Evolutionary conservation across 2,329 filamentous ascomycete genomes (phyloP).

Genomic region (Phialemonium atrogriseum): DNA sequence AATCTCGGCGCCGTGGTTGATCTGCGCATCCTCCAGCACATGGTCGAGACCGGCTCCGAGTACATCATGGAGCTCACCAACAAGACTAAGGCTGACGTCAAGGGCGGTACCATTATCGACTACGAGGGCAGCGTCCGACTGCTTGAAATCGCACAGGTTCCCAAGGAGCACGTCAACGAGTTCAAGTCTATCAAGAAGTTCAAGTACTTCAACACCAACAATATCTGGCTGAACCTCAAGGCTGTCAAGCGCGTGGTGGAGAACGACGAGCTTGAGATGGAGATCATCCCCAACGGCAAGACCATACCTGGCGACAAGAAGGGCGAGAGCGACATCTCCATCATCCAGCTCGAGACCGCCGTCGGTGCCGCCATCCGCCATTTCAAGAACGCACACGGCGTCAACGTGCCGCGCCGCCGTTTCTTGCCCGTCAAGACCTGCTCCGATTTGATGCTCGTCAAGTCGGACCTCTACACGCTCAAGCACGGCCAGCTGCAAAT

Average conservation of each 20-base stretch:
- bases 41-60: conserved; percentile 94
- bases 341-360: conserved; percentile 96
- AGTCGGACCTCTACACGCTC: conserved; percentile 97
- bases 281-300: conserved; percentile 99
- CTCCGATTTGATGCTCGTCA: conserved; percentile 98
- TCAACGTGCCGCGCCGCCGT: conserved; percentile 93
- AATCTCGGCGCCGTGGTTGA: conserved; percentile 97
- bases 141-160: conserved; percentile 97
- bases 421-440: conserved; percentile 99
- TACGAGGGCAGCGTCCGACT: conserved; percentile 95
- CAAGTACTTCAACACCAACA: conserved; percentile 99
- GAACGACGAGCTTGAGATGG: conserved; percentile 97
- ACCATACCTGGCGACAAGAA: conserved; percentile 98
- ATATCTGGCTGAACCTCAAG: conserved; percentile 98
- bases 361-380: conserved; percentile 98
- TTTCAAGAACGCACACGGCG: conserved; percentile 97
- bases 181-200: conserved; percentile 99
- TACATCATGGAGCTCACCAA: conserved; percentile 99
- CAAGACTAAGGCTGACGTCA: conserved; percentile 99
- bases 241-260: conserved; percentile 98
- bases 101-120: conserved; percentile 99
- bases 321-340: conserved; percentile 95
- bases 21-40: conserved; percentile 96
- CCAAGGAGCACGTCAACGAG: conserved; percentile 99
- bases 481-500: conserved; percentile 98